Conservation (phyloP, 257 asterid genomes). For the Echites panduratus region DNA sequence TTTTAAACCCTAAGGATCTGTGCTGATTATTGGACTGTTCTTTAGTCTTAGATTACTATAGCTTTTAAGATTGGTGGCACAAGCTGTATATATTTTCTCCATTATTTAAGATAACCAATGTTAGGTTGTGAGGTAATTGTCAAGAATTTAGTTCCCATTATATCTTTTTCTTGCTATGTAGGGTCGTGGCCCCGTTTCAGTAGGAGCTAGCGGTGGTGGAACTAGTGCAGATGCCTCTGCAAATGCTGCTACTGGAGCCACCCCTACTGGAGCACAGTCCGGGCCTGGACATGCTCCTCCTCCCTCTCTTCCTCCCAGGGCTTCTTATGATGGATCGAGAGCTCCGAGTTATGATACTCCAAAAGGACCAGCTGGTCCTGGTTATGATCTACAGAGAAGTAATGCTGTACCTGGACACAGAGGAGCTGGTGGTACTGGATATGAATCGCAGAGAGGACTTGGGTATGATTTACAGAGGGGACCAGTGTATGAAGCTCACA, state of each 20-base stretch:
- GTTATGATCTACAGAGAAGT: conserved; percentile 36
- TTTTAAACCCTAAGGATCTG: neutral
- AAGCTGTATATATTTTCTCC: neutral
- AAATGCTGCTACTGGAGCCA: conserved; percentile 24
- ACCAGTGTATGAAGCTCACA: conserved; percentile 36
- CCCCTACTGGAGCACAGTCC: conserved; percentile 43
- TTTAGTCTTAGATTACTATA: neutral
- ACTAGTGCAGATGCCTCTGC: conserved; percentile 27
- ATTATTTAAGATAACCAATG: neutral
- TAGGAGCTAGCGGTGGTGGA: conserved; percentile 38
- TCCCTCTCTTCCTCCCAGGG: conserved; percentile 22
- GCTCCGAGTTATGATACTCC: conserved; percentile 42
- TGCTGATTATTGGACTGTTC: neutral
- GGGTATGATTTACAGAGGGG: conserved; percentile 39
- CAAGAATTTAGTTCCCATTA: neutral
- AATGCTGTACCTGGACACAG: conserved; percentile 34
- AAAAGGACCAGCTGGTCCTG: conserved; percentile 33
- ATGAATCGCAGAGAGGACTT: conserved; percentile 39
- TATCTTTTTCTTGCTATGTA: conserved; percentile 25
- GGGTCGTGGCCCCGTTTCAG: conserved; percentile 47
- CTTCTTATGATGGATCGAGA: conserved; percentile 41
- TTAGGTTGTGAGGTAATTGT: neutral
- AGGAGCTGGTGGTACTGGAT: conserved; percentile 27
- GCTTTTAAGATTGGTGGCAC: neutral
- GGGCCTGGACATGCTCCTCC: conserved; percentile 22